Evolutionary conservation across 2,329 filamentous ascomycete genomes (phyloP), one percentile per base, ranked within the genome.

Genomic region (Ophiosphaerella narmari): DNA sequence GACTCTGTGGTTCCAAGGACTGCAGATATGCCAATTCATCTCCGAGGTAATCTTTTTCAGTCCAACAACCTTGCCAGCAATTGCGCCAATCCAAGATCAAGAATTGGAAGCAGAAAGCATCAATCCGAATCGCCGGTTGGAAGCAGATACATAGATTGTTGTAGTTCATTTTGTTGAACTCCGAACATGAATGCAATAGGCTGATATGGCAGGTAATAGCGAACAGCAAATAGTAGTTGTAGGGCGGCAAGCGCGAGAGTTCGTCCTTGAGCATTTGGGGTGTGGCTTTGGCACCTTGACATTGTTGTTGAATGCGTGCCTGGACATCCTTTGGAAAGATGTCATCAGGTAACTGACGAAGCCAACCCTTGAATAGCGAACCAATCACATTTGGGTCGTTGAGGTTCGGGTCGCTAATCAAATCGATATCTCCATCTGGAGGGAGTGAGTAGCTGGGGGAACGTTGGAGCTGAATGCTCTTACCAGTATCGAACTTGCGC

Each of bases 141-240:
- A 97, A 97, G 77, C 93, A 97, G 63, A 97, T 96, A 76, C 91
- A 96, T 21, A 97, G 79, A 60, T 97, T 97, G 68, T 90, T 86
- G 70, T 93, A 96, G 70, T 96, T 91, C 93, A 97, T 97, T 78
- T 96, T 96, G 82, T 97, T 97, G 78, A 93, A 92, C 58, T 95
- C 90, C 21, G 91, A 89, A 72, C 96, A 93, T 1, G 90, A 91
- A 62, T 96, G 86, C 8, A 97, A 82, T 23, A 97, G 82, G 64
- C 91, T 96, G 41, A 97, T 86, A 66, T 97, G 93, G 74, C 93
- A 97, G 31, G 93, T 97, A 63, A 97, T 96, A 64, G 93, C 93
- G 71, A 97, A 97, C 5, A 97, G 85, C 12, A 97, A 87, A 69
- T 97, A 97, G 76, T 97, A 97, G 76, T 97, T 96, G 80, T 94